Base-by-base conservation (phyloP, 2,329 filamentous ascomycete genomes). In the Penicillium aurantiogriseum region DNA sequence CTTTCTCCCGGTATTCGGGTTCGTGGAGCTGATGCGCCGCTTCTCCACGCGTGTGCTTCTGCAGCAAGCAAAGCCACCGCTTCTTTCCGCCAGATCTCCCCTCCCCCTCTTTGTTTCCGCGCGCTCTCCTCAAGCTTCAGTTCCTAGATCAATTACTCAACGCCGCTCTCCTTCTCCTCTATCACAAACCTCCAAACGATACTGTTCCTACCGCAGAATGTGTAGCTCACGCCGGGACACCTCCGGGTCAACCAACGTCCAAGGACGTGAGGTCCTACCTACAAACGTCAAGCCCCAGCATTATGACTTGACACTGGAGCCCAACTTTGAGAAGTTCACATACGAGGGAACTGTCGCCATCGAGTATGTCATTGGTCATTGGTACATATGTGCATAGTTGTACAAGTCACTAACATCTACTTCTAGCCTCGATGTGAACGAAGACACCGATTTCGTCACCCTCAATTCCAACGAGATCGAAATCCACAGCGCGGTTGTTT, bases 251-350 rank as follows among this genome's bases (percentile, higher is more conserved):
- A 84, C 81, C 68, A 79, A 87, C 71, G 80, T 88, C 51, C 82
- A 84, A 66, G 86, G 85, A 63, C 88, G 93, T 68, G 89, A 96
- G 80, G 88, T 97, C 64, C 83, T 97, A 67, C 94, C 93, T 51
- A 87, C 88, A 77, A 96, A 97, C 71, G 91, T 97, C 69, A 89
- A 93, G 74, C 92, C 93, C n/a, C 78, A 83, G 39, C 92, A 97
- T 79, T 97, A 97, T 78, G 86, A 96, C 75, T 78, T 97, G 67
- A 94, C 90, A 1, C 82, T 97, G 61, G 94, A 97, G 79, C 92
- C 93, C 54, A 86, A 97, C 79, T 90, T 97, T 67, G 83, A 89
- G 67, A 92, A 88, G 63, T 91, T 94, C 76, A 91, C 86, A 63
- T 97, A 93, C 73, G 85, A 93, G 58, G 93, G 93, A 64, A 88